Base-by-base conservation (phyloP, 805 yeast genomes). In the Wickerhamomyces tratensis region DNA sequence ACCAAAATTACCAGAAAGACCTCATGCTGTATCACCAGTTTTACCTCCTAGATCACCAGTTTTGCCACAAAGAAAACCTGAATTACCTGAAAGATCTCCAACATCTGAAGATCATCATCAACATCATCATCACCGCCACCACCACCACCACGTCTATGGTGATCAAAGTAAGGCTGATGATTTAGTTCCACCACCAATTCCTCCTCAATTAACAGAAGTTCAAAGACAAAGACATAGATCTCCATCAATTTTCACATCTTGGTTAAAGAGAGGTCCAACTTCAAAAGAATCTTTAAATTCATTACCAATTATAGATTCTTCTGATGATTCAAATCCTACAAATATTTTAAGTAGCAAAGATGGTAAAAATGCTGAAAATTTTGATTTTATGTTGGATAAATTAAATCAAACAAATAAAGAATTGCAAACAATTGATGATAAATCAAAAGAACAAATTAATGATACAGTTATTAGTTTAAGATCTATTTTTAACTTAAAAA, bases 341-440 rank as follows among this genome's bases (percentile, higher is more conserved):
- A 15, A 9, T 7, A 9, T 8, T 15, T 9, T 20, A 7, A 15
- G 12, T 10, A 20, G 26, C 5, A 35, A 35, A 35, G 26, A 35
- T 20, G 37, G 48, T 8, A 52, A 47, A 2, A 48, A 53, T 60
- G 41, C 62, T 45, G 68, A 72, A 35, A 72, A 74, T 44, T 71
- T 77, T 47, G 83, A 76, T 54, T 65, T 86, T 46, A 65, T 86
- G 34, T 70, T 78, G 39, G 71, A 78, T 39, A 72, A 86, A 46
- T 72, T 73, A 40, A 71, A 72, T 47, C 79, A 76, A 39, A 75
- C 82, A 39, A 68, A 71, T 43, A 68, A 68, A 41, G 76, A 71
- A 34, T 69, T 77, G 39, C 64, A 66, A 29, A 57, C 70, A 8
- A 76, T 73, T 41, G 73, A 79, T 38, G 65, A 66, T 8, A 62